These are phyloP conservation scores for Periconia sp. DNA, from an alignment of 2,329 filamentous ascomycete species.

Conservation along the genomic window DNA sequence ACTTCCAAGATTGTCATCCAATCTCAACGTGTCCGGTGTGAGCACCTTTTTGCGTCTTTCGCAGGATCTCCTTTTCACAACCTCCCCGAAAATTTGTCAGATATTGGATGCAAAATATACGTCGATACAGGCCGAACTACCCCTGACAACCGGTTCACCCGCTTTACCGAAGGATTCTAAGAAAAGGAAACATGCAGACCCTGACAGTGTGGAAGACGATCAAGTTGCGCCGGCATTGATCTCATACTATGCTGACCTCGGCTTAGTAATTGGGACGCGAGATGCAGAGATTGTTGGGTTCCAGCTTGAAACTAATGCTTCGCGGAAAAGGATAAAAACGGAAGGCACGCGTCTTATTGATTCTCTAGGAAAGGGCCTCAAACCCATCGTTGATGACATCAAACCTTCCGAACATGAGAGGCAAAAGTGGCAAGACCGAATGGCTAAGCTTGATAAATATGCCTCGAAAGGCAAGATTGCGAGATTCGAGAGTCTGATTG, in stretches of 20 bases:
- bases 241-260: conserved; percentile 64
- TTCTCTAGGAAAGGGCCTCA: conserved; percentile 68
- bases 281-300: conserved; percentile 67
- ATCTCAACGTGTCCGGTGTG: conserved; percentile 54
- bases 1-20: conserved; percentile 60
- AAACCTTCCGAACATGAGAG: conserved; percentile 9
- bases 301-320: conserved; percentile 49
- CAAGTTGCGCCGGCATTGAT: conserved; percentile 26
- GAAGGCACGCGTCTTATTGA: conserved; percentile 66
- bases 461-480: conserved; percentile 39
- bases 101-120: conserved; percentile 69
- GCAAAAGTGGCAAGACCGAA: conserved; percentile 31
- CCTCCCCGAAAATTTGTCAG: conserved; percentile 57
- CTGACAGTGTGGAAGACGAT: conserved; percentile 50
- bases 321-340: conserved; percentile 41
- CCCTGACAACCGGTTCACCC: conserved; percentile 25
- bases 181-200: conserved; percentile 37
- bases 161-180: conserved; percentile 34
- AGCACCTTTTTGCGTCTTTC: conserved; percentile 68
- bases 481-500: conserved; percentile 47
- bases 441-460: conserved; percentile 40
- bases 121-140: conserved; percentile 49
- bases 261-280: conserved; percentile 66
- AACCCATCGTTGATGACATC: conserved; percentile 6
- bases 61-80: conserved; percentile 64